A percentile compares a stretch with the other conserved stretches of the same genome.
These are phyloP conservation scores for Sporisorium sorghi DNA, from an alignment of 1,284 basidiomycete genomes.

Conservation along the genomic window DNA sequence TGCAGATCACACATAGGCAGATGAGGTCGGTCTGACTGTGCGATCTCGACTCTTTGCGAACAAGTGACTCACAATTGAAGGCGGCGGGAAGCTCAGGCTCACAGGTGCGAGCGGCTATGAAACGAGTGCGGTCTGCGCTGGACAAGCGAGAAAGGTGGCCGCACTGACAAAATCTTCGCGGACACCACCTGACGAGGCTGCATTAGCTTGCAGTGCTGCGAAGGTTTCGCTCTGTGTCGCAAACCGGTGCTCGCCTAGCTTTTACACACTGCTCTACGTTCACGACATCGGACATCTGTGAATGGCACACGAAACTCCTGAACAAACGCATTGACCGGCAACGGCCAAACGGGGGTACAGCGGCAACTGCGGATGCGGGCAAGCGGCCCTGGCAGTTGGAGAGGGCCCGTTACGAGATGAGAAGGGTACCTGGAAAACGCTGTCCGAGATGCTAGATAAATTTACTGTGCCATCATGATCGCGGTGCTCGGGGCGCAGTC, in stretches of 20 bases:
- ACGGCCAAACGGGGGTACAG: background rate
- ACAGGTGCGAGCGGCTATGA: slow-evolving; percentile 4
- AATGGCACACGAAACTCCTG: background rate
- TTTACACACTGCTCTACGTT: background rate
- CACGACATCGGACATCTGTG: background rate
- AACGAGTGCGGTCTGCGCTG: background rate
- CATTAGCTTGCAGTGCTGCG: background rate
- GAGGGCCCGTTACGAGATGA: background rate
- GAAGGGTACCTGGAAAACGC: background rate
- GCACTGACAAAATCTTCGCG: background rate
- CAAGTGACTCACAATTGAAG: too few relatives aligned
- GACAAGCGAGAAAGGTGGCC: background rate
- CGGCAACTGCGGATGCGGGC: too few relatives aligned
- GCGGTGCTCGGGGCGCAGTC: too few relatives aligned
- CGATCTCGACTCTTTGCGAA: background rate
- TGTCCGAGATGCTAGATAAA: too few relatives aligned
- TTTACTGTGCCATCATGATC: too few relatives aligned
- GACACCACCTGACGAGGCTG: background rate
- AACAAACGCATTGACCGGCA: background rate
- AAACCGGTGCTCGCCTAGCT: slow-evolving; percentile 5
- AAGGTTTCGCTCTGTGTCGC: slow-evolving; percentile 4
- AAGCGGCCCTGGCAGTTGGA: background rate
- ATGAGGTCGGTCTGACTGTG: background rate
- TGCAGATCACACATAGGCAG: background rate
- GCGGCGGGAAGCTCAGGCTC: background rate